Base-by-base conservation (phyloP, 2,329 filamentous ascomycete species). In the Hypocreales sp. region DNA sequence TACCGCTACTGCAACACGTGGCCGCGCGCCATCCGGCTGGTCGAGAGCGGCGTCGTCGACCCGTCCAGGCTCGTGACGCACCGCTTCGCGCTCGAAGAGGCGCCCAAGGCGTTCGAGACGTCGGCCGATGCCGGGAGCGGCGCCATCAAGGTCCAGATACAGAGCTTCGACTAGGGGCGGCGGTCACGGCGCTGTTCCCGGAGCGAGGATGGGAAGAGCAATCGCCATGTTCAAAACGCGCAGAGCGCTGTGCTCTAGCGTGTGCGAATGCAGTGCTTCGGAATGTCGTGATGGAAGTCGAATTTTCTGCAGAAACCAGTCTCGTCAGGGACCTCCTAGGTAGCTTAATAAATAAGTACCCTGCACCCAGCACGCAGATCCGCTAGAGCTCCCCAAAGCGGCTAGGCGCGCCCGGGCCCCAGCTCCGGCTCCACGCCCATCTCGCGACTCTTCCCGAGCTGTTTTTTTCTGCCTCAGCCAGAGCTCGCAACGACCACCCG, bases 91-190 rank as follows among this genome's bases (percentile, higher is more conserved):
- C 58, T 95, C 20, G 86, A 93, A 57, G 78, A 95, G 48, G 84
- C 86, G 1, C 54, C 90, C 16, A 71, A 87, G 56, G 87, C 87
- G 7, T 95, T 95, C 53, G 73, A 84, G 58, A 90, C 81, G 22
- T 83, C 86, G 13, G 72, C 79, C 7, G 74, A 94, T 54, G 77
- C 83, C 21, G 84, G 79, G 63, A 92, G 80, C 27, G 86, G 87
- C 6, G 83, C 86, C n/a, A 94, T 95, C 56, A 95, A 95, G 66
- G 86, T 94, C 34, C 79, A 84, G 67, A 94, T 94, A 46, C 82
- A 86, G 62, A 83, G 70, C 44, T 38, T 68, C 13, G 24, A 30
- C 14, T 30, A 28, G 21, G 5, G n/a, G n/a, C n/a, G n/a, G n/a
- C n/a, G n/a, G n/a, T 7, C 20, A n/a, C 9, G 20, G 19, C 19